phyloP scores from a whole-genome alignment of 805 yeast species.

The Isabelozyma rhagii region DNA sequence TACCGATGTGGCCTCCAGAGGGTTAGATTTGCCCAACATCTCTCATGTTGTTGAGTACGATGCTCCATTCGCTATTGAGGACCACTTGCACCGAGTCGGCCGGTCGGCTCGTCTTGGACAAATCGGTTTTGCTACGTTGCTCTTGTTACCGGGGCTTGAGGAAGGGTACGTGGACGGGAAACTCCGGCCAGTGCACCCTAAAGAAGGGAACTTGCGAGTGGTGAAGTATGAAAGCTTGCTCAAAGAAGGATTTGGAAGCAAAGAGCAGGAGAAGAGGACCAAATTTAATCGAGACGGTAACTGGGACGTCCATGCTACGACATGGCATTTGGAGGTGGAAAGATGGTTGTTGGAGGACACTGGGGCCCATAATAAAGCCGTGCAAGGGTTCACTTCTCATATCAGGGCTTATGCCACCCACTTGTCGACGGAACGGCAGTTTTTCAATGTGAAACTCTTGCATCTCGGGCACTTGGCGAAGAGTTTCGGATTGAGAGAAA shows the following conservation, averaged over 20 bases:
- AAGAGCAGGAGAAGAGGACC: conserved; percentile 27
- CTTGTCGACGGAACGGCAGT: conserved; percentile 70
- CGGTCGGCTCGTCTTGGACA: conserved; percentile 98
- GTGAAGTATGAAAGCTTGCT: conserved; percentile 32
- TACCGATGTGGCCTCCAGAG: conserved; percentile 98
- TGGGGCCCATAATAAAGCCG: conserved; percentile 60
- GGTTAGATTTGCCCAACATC: conserved; percentile 86
- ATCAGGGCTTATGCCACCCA: conserved; percentile 96
- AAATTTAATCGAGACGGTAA: conserved; percentile 38
- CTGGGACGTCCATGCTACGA: conserved; percentile 95
- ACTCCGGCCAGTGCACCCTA: conserved; percentile 36
- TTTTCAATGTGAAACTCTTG: conserved; percentile 74
- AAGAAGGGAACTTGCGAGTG: conserved; percentile 29
- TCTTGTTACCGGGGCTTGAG: conserved; percentile 85
- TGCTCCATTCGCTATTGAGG: conserved; percentile 92
- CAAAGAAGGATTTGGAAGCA: conserved; percentile 33
- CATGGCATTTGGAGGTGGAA: conserved; percentile 91
- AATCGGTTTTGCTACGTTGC: conserved; percentile 71
- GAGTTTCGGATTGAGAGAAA: conserved; percentile 89
- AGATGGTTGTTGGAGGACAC: conserved; percentile 78
- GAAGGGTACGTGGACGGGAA: conserved; percentile 72
- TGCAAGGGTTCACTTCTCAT: conserved; percentile 82
- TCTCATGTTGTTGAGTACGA: conserved; percentile 88
- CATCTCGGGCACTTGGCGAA: conserved; percentile 97
- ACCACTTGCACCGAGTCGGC: conserved; percentile 94